Base-by-base conservation (phyloP, 495 filamentous ascomycete genomes). In the Lophiostoma macrostomum region DNA sequence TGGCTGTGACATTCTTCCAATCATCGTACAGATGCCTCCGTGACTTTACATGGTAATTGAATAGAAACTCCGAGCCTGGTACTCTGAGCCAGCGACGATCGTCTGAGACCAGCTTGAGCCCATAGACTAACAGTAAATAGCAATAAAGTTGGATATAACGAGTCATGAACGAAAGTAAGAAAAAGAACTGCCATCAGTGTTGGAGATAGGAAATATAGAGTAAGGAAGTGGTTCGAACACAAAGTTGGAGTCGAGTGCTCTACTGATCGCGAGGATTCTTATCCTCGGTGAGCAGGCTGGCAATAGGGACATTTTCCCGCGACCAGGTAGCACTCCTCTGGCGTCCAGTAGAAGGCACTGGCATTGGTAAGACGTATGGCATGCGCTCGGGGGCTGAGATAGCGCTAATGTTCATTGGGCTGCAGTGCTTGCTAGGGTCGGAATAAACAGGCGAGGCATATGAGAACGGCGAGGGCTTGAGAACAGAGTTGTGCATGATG, bases 331-430 rank as follows among this genome's bases (percentile, higher is more conserved):
- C 49, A 24, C 22, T 29, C 20, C 56, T 24, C 27, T 47, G 56
- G 3, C 56, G 48, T 18, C 27, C 23, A 16, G 31, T 44, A 11
- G 56, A 53, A 13, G 36, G 56, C 13, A 57, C 52, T 2, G 61
- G 64, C 51, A 63, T 60, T 10, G 64, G 64, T 12, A 67, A 50
- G 4, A 56, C 42, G 27, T 56, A 67, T 13, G 44, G 53, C 46
- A 60, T 40, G 10, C 64, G 48, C n/a, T 67, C 64, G 6, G 64
- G 64, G 25, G 55, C 61, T 1, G 55, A 60, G n/a, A 63, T 49
- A 12, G 64, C 61, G 36, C 56, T 61, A 37, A 53, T 55, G 50
- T 38, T 49, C 4, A 48, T 40, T 14, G 61, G 57, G 53, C 53
- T 54, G 53, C 55, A 60, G 50, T 42, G 19, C 47, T 35, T 62